Conservation (phyloP, 768 basidiomycete species). For the Antrodiella citrinella region DNA sequence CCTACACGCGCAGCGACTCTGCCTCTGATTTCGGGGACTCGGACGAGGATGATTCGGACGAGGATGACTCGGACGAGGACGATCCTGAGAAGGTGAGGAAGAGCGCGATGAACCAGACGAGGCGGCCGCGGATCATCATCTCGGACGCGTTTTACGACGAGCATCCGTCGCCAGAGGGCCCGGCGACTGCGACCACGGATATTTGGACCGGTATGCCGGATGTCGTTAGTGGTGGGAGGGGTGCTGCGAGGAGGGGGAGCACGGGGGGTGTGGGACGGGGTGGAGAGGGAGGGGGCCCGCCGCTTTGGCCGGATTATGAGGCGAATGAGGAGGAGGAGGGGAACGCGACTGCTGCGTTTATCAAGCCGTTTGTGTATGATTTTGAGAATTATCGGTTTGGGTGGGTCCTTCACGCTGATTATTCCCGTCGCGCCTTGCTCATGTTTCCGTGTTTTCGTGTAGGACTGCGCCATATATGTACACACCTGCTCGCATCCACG, state of each 20-base stretch:
- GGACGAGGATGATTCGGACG: constrained; percentile 7
- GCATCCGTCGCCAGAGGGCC: constrained; percentile 36
- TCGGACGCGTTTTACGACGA: constrained; percentile 39
- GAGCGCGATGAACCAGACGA: neutral
- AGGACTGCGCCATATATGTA: neutral
- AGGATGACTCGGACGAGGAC: neutral
- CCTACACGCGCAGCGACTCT: constrained; percentile 6
- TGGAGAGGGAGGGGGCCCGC: neutral
- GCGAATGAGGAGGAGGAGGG: constrained; percentile 14
- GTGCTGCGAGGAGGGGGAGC: neutral
- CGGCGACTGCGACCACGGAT: constrained; percentile 30
- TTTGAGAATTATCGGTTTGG: neutral
- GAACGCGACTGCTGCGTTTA: constrained; percentile 24
- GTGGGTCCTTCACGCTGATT: neutral
- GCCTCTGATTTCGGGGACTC: constrained; percentile 6
- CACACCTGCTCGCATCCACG: neutral
- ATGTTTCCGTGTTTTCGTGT: neutral
- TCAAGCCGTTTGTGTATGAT: constrained; percentile 22
- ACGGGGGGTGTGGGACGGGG: neutral
- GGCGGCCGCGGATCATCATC: constrained; percentile 22
- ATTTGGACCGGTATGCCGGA: neutral
- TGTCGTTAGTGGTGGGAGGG: neutral
- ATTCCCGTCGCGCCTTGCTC: neutral
- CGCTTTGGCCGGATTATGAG: neutral
- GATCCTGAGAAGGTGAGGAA: neutral